Conservation (phyloP, 495 filamentous ascomycete genomes). For the Choiromyces venosus region DNA sequence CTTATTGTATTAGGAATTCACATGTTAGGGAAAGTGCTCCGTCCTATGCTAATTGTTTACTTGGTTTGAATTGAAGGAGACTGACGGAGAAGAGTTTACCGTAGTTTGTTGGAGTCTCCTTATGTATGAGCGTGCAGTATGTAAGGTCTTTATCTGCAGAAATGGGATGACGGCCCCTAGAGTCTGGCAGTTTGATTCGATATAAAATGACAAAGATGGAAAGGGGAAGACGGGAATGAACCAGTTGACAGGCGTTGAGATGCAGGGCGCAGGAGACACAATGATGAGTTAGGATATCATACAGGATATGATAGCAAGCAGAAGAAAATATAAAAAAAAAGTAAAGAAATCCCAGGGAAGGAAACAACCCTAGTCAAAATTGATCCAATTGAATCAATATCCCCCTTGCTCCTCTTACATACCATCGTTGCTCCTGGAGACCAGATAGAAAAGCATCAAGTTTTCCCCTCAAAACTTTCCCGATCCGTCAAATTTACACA, state of each 20-base stretch:
- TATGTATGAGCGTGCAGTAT: background rate
- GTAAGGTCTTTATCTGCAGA: background rate
- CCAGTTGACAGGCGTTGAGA: conserved; percentile 38
- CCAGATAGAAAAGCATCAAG: background rate
- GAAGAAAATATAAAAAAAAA: background rate
- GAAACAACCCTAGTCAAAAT: background rate
- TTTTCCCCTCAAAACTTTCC: conserved; percentile 4
- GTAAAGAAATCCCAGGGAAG: background rate
- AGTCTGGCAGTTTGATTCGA: conserved; percentile 21
- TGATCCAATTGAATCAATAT: background rate
- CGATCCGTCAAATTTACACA: conserved; percentile 8
- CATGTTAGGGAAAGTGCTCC: background rate
- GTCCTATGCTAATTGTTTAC: background rate
- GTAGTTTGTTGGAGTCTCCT: background rate
- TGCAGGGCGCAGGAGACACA: conserved; percentile 29
- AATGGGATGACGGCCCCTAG: conserved; percentile 7
- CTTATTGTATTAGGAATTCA: background rate
- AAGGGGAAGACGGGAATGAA: conserved; percentile 16
- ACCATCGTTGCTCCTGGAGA: background rate
- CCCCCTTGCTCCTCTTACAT: background rate
- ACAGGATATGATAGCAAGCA: background rate
- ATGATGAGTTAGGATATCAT: background rate
- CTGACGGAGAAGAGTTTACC: background rate
- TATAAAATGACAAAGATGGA: conserved; percentile 6
- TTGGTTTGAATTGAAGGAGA: background rate